Base-by-base conservation (phyloP, 2,329 filamentous ascomycete species). In the Emmonsia crescens region DNA sequence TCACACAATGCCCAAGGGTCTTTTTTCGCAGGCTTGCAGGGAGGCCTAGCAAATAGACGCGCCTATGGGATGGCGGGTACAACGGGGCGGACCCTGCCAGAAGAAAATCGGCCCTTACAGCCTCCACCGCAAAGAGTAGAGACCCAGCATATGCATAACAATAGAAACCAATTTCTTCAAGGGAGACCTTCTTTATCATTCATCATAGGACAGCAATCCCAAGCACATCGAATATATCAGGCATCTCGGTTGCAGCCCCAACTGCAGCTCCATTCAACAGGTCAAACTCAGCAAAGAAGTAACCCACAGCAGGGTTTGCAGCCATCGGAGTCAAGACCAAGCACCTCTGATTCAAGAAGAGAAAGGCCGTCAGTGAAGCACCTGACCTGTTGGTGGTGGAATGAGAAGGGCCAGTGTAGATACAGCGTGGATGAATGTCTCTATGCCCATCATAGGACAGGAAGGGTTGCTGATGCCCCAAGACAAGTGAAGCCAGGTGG, bases 341-440 rank as follows among this genome's bases (percentile, higher is more conserved):
- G 31, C 36, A 56, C 36, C 14, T 27, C 54, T 40, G 36, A 9
- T n/a, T 16, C 54, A 27, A 42, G 14, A 19, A 40, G 16, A 9
- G 33, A 36, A 14, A 59, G 61, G 24, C 59, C 60, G 36, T 67
- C 65, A 24, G 66, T 71, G 27, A 71, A 70, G 63, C 66, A 69
- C 51, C 60, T 71, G n/a, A 72, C 70, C 10, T 72, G 70, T 57
- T 68, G 67, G 62, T 72, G 63, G 64, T 72, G 68, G 69, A 61
- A 64, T 31, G 64, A 62, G 12, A 64, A 66, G 16, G 65, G 65
- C 10, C 29, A 62, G 33, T 72, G 70, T 60, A 64, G 60, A 38
- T 65, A 64, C 33, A 60, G 61, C 2, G 67, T 66, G 38, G 62
- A 65, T 24, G 62, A 66, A 5, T 72, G 70, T 57, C 54, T 66